Percentiles rank a stretch among this genome's conserved stretches.
phyloP scores from a whole-genome alignment of 2,329 filamentous ascomycete species.

The Fusarium phyllophilum region DNA sequence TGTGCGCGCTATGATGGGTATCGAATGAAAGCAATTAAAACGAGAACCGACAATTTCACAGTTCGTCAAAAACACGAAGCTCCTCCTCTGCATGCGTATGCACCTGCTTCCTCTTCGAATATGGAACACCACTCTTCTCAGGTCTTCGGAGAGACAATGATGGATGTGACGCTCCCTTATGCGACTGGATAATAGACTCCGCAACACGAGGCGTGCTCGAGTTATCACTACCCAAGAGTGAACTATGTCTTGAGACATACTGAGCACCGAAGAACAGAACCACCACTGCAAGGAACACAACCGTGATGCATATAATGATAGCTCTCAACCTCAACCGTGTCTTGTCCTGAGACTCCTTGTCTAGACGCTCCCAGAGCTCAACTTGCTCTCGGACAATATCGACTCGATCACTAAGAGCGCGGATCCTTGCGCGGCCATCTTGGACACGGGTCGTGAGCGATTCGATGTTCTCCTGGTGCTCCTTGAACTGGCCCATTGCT shows the following conservation, averaged over 20 bases:
- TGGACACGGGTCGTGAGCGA: conserved; percentile 70
- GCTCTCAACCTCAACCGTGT: conserved; percentile 71
- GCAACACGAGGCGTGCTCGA: conserved; percentile 25
- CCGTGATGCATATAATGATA: conserved; percentile 69
- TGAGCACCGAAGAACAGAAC: conserved; percentile 52
- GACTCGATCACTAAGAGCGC: conserved; percentile 69
- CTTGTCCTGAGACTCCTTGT: conserved; percentile 74
- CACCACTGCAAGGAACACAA: conserved; percentile 59
- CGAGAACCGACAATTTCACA: conserved; percentile 45
- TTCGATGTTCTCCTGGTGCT: conserved; percentile 72
- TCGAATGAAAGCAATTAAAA: conserved; percentile 8
- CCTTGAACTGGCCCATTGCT: conserved; percentile 69
- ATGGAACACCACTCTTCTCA: conserved; percentile 37
- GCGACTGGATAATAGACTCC: conserved; percentile 38
- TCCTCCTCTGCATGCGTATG: conserved; percentile 48
- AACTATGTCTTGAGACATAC: conserved; percentile 31
- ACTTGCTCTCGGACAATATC: conserved; percentile 71
- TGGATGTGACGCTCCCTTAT: conserved; percentile 36
- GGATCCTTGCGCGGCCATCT: conserved; percentile 67
- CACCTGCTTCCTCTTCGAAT: conserved; percentile 42
- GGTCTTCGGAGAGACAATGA: conserved; percentile 32
- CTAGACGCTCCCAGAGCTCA: conserved; percentile 73
- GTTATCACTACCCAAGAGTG: conserved; percentile 10
- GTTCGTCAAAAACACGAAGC: conserved; percentile 58
- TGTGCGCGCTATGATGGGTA: conserved; percentile 19